Base-by-base conservation (phyloP, 2,329 filamentous ascomycete genomes). In the Diaporthe helianthi region DNA sequence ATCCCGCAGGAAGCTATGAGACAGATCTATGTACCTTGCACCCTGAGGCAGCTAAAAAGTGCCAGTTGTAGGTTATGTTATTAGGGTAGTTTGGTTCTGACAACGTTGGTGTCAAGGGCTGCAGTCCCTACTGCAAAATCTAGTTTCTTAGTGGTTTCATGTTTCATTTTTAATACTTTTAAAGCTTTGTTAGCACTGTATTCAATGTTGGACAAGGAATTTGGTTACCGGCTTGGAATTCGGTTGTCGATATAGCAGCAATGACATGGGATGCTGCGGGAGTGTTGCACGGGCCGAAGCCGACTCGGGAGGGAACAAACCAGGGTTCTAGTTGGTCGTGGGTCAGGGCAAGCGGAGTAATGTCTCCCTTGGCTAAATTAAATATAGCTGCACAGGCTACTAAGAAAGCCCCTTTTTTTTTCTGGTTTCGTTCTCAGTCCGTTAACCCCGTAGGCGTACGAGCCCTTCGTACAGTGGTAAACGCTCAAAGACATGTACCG, bases 401-500 rank as follows among this genome's bases (percentile, higher is more conserved):
- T n/a, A n/a, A n/a, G n/a, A n/a, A n/a, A n/a, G n/a, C n/a, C n/a
- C n/a, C n/a, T n/a, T n/a, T n/a, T n/a, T n/a, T n/a, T n/a, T n/a
- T n/a, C n/a, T n/a, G n/a, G n/a, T n/a, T n/a, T n/a, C n/a, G n/a
- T n/a, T n/a, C n/a, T n/a, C n/a, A n/a, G n/a, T n/a, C n/a, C n/a
- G n/a, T n/a, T n/a, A n/a, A n/a, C n/a, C n/a, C n/a, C n/a, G n/a
- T n/a, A n/a, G n/a, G n/a, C n/a, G n/a, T n/a, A n/a, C n/a, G n/a
- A n/a, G n/a, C n/a, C n/a, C n/a, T n/a, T n/a, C n/a, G n/a, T n/a
- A n/a, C n/a, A n/a, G n/a, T n/a, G n/a, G n/a, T n/a, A n/a, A n/a
- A n/a, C n/a, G n/a, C n/a, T n/a, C n/a, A n/a, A n/a, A n/a, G n/a
- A 82, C 76, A 41, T 82, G 81, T 13, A 82, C 78, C 4, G 72